Evolutionary conservation across 345 rosid species (phyloP).

Genomic region (Microcos paniculata): DNA sequence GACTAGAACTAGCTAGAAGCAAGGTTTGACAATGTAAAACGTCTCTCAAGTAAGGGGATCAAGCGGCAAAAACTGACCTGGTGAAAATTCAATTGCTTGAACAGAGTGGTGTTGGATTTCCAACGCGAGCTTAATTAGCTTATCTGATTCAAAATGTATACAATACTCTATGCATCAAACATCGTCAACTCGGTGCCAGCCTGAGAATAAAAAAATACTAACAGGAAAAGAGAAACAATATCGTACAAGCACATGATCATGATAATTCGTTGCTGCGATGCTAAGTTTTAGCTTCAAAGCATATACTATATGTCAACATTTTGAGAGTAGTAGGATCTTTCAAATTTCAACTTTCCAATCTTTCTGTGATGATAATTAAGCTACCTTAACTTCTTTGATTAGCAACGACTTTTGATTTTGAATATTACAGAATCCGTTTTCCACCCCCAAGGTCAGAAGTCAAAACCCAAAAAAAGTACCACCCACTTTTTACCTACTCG

Average conservation of each 20-base stretch:
- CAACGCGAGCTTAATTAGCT: slow-evolving; percentile 24
- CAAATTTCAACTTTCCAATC: not conserved
- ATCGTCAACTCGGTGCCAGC: not conserved
- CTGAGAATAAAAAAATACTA: not conserved
- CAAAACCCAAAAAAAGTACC: not conserved
- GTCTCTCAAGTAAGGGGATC: slow-evolving; percentile 14
- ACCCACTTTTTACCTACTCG: not conserved
- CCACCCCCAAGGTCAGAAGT: not conserved
- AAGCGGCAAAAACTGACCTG: slow-evolving; percentile 24
- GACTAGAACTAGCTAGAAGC: slow-evolving; percentile 33
- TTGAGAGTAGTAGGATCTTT: not conserved
- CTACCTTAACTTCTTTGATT: not conserved
- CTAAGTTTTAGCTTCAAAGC: not conserved
- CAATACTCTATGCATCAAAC: not conserved
- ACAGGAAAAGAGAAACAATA: not conserved
- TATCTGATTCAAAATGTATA: slow-evolving; percentile 14
- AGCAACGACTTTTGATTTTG: not conserved
- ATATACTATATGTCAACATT: not conserved
- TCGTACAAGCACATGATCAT: not conserved
- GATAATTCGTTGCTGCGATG: not conserved
- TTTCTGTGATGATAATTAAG: not conserved
- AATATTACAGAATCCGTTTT: not conserved
- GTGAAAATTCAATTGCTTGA: slow-evolving; percentile 27
- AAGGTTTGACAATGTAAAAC: slow-evolving; percentile 42
- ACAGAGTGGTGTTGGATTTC: slow-evolving; percentile 33